phyloP scores from a whole-genome alignment of 192 early-diverging fungal species.

The Backusella australiensis region DNA sequence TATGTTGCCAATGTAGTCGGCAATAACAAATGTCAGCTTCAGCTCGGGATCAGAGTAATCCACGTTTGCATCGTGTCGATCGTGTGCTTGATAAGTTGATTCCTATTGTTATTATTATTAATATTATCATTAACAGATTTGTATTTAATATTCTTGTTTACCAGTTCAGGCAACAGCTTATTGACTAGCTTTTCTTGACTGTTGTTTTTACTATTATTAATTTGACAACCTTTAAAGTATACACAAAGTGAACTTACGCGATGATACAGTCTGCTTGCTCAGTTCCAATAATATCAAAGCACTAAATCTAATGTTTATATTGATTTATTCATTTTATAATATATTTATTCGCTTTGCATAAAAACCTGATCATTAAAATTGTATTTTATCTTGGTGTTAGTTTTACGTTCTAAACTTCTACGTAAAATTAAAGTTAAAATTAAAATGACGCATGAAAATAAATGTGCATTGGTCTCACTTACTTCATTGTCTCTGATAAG shows the following conservation, averaged over 20 bases:
- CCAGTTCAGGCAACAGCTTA: too few relatives aligned
- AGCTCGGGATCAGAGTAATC: background rate
- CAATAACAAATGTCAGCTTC: background rate
- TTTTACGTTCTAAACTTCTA: background rate
- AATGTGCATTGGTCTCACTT: background rate
- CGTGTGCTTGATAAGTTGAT: background rate
- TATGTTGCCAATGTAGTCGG: background rate
- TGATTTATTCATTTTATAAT: background rate
- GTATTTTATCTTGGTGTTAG: background rate
- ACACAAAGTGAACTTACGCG: background rate
- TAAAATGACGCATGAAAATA: background rate
- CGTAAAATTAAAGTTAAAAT: background rate
- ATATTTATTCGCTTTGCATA: background rate
- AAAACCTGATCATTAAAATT: background rate
- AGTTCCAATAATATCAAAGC: background rate
- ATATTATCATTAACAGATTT: too few relatives aligned
- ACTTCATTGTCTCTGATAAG: background rate
- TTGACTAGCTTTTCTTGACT: too few relatives aligned
- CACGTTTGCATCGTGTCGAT: too few relatives aligned
- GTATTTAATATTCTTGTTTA: too few relatives aligned
- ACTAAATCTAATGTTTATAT: background rate
- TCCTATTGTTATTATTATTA: too few relatives aligned
- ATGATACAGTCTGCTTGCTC: background rate
- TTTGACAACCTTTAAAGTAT: background rate
- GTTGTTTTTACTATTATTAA: background rate